phyloP scores from a whole-genome alignment of 805 yeast genomes.

The Millerozyma miso region DNA sequence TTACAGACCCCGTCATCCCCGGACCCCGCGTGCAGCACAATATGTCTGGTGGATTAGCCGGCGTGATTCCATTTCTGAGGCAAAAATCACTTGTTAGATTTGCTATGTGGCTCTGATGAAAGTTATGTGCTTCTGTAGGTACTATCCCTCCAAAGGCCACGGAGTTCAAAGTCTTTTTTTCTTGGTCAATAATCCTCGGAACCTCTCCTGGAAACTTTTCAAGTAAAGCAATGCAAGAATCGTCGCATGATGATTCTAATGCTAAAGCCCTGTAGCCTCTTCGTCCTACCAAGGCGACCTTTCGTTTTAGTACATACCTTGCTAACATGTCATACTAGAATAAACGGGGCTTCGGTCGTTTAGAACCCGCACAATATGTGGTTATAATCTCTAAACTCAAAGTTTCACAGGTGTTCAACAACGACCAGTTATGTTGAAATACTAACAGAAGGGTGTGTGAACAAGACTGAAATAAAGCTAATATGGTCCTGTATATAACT shows the following conservation, averaged over 20 bases:
- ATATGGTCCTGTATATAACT: neutral
- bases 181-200: constrained; percentile 54
- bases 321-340: neutral
- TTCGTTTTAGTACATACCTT: too few relatives aligned
- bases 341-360: too few relatives aligned
- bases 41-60: constrained; percentile 52
- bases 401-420: too few relatives aligned
- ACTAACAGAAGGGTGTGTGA: too few relatives aligned
- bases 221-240: constrained; percentile 80
- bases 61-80: constrained; percentile 23
- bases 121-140: constrained; percentile 79
- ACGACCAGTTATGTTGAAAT: too few relatives aligned
- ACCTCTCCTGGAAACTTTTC: constrained; percentile 41
- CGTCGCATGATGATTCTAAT: constrained; percentile 93
- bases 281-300: neutral
- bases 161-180: constrained; percentile 65
- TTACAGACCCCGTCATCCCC: constrained; percentile 88
- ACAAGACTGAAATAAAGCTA: too few relatives aligned
- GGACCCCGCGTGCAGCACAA: constrained; percentile 94
- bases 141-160: constrained; percentile 73
- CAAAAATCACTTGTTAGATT: constrained; percentile 46
- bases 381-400: too few relatives aligned
- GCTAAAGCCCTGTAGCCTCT: constrained; percentile 67
- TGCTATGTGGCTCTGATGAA: constrained; percentile 64
- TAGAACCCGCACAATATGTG: too few relatives aligned